phyloP scores from a whole-genome alignment of 106 monocot genomes.

The Posidonia australis region DNA sequence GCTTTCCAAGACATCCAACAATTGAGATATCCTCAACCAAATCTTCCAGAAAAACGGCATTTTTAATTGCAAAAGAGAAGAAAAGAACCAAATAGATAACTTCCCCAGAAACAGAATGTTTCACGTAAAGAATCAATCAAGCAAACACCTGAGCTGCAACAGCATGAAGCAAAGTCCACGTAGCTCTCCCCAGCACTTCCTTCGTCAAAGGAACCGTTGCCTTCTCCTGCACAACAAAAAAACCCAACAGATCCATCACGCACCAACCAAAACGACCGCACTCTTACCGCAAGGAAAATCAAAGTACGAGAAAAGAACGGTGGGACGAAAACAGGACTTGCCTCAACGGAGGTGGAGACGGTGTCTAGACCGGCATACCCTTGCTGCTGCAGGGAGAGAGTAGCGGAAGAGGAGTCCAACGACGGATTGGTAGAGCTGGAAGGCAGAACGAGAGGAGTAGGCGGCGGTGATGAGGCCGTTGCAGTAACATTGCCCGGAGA shows the following conservation, averaged over 20 bases:
- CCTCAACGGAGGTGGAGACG: not conserved
- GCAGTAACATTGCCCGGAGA: constrained; percentile 5
- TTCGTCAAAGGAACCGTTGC: constrained; percentile 44
- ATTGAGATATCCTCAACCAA: no score
- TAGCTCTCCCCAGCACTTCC: constrained; percentile 81
- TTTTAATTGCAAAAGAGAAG: no score
- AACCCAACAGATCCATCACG: not conserved
- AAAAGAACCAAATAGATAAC: no score
- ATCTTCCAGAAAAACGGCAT: no score
- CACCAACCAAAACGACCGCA: not conserved
- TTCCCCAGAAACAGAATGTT: no score
- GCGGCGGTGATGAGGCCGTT: constrained; percentile 1
- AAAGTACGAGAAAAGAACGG: not conserved
- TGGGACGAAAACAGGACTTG: not conserved
- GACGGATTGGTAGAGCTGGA: not conserved
- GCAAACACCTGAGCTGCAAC: constrained; percentile 43
- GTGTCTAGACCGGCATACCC: not conserved
- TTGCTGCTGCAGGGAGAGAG: not conserved
- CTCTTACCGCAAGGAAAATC: not conserved
- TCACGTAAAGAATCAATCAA: no score
- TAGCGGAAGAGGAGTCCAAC: not conserved
- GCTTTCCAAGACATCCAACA: no score
- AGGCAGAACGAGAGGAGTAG: not conserved
- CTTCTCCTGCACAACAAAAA: constrained; percentile 25
- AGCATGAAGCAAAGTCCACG: constrained; percentile 76